Conservation (phyloP, 176 grass and related monocot species). For the Cocos nucifera region DNA sequence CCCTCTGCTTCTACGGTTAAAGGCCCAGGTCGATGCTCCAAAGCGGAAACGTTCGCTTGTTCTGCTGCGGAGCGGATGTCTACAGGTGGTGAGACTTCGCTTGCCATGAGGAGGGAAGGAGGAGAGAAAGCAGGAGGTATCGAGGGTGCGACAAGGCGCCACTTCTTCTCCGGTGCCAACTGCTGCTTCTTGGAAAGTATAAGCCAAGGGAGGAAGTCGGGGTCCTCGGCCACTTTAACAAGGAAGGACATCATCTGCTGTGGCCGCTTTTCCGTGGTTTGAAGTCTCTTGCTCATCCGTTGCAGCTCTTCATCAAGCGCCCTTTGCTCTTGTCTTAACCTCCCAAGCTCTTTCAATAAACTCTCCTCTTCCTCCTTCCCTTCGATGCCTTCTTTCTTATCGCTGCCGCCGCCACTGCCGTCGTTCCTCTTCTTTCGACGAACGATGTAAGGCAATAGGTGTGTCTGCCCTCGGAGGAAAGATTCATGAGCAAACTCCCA, state of each 20-base stretch:
- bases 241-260: conserved; percentile 60
- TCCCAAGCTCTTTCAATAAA: conserved; percentile 31
- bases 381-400: background rate
- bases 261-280: conserved; percentile 46
- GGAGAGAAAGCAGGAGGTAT: background rate
- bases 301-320: conserved; percentile 47
- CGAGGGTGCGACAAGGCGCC: conserved; percentile 12
- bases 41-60: too few species aligned
- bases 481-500: conserved; percentile 78
- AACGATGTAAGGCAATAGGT: conserved; percentile 42
- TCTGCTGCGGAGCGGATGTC: too few species aligned
- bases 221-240: conserved; percentile 34
- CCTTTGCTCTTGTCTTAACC: conserved; percentile 43
- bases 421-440: conserved; percentile 34
- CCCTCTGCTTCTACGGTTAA: too few species aligned
- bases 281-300: conserved; percentile 42
- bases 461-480: conserved; percentile 56
- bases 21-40: too few species aligned
- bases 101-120: background rate
- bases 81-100: too few species aligned
- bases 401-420: background rate
- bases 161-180: conserved; percentile 24
- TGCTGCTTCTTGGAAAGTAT: conserved; percentile 13
- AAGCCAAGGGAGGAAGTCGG: conserved; percentile 29
- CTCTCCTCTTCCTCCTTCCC: conserved; percentile 5